A percentile compares a stretch with the other conserved stretches of the same genome.
These are phyloP conservation scores for Obba rivulosa DNA, from an alignment of 768 basidiomycete species.

Conservation along the genomic window DNA sequence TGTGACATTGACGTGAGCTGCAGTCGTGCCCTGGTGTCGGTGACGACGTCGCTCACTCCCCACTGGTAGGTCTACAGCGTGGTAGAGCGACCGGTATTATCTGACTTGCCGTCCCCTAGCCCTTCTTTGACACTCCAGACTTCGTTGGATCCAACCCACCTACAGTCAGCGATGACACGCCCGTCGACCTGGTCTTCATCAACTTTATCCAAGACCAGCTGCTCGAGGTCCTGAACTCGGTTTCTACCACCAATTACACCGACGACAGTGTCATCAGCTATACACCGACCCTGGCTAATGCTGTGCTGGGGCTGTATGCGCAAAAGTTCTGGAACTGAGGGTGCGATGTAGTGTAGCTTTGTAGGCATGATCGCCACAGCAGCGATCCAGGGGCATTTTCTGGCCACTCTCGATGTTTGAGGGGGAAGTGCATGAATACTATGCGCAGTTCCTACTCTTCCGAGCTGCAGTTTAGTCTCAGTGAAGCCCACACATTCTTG, in stretches of 20 bases:
- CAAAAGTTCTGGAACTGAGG: constrained; percentile 31
- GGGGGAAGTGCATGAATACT: too few species aligned
- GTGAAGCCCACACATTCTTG: too few species aligned
- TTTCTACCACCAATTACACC: constrained; percentile 48
- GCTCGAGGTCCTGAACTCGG: constrained; percentile 47
- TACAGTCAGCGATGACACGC: constrained; percentile 39
- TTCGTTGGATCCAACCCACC: constrained; percentile 58
- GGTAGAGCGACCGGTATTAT: too few species aligned
- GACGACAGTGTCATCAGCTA: constrained; percentile 49
- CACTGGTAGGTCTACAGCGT: constrained; percentile 30
- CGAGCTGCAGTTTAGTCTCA: too few species aligned
- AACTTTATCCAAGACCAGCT: constrained; percentile 58
- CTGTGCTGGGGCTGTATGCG: constrained; percentile 55
- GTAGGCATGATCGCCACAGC: too few species aligned
- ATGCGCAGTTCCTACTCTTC: too few species aligned
- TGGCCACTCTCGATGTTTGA: too few species aligned
- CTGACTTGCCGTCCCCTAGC: constrained; percentile 16
- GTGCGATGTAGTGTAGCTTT: too few species aligned
- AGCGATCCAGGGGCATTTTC: too few species aligned
- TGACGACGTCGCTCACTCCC: constrained; percentile 64
- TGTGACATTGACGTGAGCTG: not conserved
- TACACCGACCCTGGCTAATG: constrained; percentile 43
- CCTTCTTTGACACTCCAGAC: constrained; percentile 47
- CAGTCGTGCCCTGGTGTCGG: constrained; percentile 67
- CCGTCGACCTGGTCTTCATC: constrained; percentile 72